These are phyloP conservation scores for Aspergillus alliaceus DNA, from an alignment of 2,329 filamentous ascomycete species.

Conservation along the genomic window DNA sequence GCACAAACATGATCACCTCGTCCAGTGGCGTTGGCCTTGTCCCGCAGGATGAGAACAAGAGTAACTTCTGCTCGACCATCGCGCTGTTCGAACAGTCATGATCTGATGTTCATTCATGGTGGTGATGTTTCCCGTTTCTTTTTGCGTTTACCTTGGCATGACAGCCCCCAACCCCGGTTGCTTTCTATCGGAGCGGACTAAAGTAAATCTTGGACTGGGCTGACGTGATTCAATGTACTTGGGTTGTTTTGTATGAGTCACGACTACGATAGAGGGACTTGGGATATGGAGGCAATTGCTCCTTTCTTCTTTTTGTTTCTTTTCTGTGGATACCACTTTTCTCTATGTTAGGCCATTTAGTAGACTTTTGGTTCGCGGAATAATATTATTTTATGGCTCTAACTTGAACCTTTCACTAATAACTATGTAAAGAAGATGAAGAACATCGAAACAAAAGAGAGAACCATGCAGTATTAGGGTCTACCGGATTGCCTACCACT, in stretches of 20 bases:
- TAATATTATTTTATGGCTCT: neutral
- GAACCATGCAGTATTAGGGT: no score
- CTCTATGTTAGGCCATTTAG: neutral
- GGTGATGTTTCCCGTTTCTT: neutral
- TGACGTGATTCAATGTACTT: neutral
- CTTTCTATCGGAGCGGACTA: neutral
- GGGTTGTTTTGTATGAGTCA: neutral
- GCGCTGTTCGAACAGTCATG: constrained; percentile 42
- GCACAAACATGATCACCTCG: constrained; percentile 68
- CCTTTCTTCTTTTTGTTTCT: neutral
- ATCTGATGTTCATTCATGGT: neutral
- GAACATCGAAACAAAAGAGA: no score
- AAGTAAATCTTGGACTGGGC: neutral
- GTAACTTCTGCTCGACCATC: constrained; percentile 46
- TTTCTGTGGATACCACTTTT: neutral
- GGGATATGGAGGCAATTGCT: neutral
- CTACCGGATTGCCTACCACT: no score
- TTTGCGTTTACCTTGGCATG: neutral
- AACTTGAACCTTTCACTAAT: no score
- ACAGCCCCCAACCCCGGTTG: neutral
- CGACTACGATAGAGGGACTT: neutral
- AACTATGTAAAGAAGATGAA: no score
- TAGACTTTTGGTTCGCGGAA: neutral
- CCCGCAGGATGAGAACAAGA: constrained; percentile 39
- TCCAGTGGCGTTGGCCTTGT: constrained; percentile 36